These are phyloP conservation scores for Pelargonium fulgidum DNA, from an alignment of 441 rosid species.

Conservation along the genomic window DNA sequence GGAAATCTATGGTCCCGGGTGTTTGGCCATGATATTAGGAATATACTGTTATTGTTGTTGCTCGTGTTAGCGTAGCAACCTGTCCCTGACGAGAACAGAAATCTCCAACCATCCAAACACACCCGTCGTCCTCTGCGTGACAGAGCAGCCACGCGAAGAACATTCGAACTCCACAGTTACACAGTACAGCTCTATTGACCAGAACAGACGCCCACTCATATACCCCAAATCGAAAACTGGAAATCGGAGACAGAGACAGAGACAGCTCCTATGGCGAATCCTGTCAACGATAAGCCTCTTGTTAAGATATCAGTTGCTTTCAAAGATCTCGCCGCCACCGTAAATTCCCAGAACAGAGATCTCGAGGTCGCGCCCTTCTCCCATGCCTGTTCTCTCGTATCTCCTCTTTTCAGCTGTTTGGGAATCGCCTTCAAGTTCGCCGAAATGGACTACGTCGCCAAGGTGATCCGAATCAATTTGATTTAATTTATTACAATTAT, in stretches of 20 bases:
- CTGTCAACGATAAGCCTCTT: slow-evolving; percentile 45
- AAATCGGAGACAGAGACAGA: not conserved
- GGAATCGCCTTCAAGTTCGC: slow-evolving; percentile 96
- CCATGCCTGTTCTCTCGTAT: slow-evolving; percentile 73
- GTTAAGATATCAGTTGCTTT: slow-evolving; percentile 63
- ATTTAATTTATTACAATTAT: not conserved
- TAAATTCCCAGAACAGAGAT: slow-evolving; percentile 38
- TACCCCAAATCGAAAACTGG: not conserved
- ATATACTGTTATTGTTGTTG: too few species aligned
- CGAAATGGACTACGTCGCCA: slow-evolving; percentile 84
- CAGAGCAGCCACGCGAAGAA: not conserved
- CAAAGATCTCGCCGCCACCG: slow-evolving; percentile 48
- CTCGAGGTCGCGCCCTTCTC: slow-evolving; percentile 64
- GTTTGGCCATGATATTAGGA: too few species aligned
- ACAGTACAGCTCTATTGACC: not conserved
- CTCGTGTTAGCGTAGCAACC: not conserved
- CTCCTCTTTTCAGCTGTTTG: slow-evolving; percentile 82
- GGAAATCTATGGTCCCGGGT: too few species aligned
- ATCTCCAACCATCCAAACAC: not conserved
- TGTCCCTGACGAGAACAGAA: not conserved
- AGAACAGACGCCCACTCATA: not conserved
- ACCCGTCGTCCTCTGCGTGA: not conserved
- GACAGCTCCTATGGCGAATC: slow-evolving; percentile 38
- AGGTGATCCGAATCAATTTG: slow-evolving; percentile 34
- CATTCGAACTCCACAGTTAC: not conserved